phyloP scores from a whole-genome alignment of 2,329 filamentous ascomycete genomes.

The Emmonsiellopsis sp. region DNA sequence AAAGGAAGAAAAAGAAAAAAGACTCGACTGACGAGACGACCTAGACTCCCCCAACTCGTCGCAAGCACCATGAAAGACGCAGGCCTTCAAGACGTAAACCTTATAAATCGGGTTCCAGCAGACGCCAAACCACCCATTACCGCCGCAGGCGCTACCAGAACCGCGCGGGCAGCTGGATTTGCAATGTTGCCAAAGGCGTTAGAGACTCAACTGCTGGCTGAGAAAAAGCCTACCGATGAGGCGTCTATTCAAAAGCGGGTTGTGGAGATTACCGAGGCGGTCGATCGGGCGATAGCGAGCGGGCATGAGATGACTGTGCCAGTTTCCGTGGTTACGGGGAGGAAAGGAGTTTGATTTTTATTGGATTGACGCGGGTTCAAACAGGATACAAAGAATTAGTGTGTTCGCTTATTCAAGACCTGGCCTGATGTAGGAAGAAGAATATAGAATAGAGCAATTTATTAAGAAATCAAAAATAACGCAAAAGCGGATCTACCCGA shows the following conservation, averaged over 20 bases:
- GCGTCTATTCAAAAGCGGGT: not conserved
- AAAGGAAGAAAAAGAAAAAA: not conserved
- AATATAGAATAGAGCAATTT: not conserved
- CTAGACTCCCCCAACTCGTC: not conserved
- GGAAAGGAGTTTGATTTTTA: no score
- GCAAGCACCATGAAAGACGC: not conserved
- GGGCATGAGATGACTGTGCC: not conserved
- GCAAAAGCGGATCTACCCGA: not conserved
- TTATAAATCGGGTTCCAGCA: not conserved
- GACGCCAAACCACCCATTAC: not conserved
- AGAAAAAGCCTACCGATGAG: not conserved
- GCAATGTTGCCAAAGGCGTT: not conserved
- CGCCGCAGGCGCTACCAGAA: no score
- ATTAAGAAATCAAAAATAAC: not conserved
- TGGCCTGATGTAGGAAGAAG: no score
- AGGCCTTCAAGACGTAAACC: not conserved
- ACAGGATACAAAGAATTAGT: no score
- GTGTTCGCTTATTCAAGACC: no score
- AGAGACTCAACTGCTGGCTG: not conserved
- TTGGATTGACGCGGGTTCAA: no score
- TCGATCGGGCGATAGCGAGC: not conserved
- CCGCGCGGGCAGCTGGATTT: not conserved
- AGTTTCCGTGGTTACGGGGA: not conserved
- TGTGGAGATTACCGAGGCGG: not conserved
- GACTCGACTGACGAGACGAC: not conserved